These are phyloP conservation scores for Xylaria sp. DNA, from an alignment of 2,329 filamentous ascomycete genomes.

Conservation along the genomic window DNA sequence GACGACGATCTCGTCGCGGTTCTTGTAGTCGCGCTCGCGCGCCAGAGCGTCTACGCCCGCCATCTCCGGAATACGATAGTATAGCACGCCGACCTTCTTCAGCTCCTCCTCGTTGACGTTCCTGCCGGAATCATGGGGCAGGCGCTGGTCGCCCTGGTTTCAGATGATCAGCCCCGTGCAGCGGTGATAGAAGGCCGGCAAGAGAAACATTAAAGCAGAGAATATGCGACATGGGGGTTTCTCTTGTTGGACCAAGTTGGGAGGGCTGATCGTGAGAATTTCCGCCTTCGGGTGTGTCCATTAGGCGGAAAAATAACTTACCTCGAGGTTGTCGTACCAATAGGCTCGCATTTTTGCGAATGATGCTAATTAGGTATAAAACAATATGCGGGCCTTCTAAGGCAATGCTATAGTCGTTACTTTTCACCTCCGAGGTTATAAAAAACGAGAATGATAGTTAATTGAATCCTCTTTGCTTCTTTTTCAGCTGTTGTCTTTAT, in stretches of 20 bases:
- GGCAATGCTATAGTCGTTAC: not conserved
- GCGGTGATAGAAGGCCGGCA: not conserved
- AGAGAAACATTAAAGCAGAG: not conserved
- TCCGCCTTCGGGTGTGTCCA: not conserved
- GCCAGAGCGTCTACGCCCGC: conserved; percentile 80
- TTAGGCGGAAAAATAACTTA: conserved; percentile 23
- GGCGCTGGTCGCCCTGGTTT: conserved; percentile 87
- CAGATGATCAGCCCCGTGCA: conserved; percentile 23
- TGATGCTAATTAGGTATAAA: conserved; percentile 8
- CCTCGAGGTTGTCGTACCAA: conserved; percentile 61
- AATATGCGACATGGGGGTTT: not conserved
- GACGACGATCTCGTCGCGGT: conserved; percentile 92
- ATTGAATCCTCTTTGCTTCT: conserved; percentile 5
- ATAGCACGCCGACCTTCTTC: conserved; percentile 79
- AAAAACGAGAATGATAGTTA: not conserved
- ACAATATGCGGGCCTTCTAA: not conserved
- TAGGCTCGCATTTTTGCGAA: conserved; percentile 65
- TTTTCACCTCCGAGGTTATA: not conserved
- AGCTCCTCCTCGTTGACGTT: conserved; percentile 74
- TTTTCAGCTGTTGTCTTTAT: not conserved
- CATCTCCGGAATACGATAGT: conserved; percentile 74
- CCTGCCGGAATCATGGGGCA: conserved; percentile 86
- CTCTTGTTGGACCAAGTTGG: not conserved
- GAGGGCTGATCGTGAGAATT: conserved; percentile 11
- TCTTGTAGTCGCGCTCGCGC: conserved; percentile 82